Evolutionary conservation across 352 stramenopile genomes (phyloP), one percentile per base, ranked within the genome.

Genomic region (Phytophthora crassamura): DNA sequence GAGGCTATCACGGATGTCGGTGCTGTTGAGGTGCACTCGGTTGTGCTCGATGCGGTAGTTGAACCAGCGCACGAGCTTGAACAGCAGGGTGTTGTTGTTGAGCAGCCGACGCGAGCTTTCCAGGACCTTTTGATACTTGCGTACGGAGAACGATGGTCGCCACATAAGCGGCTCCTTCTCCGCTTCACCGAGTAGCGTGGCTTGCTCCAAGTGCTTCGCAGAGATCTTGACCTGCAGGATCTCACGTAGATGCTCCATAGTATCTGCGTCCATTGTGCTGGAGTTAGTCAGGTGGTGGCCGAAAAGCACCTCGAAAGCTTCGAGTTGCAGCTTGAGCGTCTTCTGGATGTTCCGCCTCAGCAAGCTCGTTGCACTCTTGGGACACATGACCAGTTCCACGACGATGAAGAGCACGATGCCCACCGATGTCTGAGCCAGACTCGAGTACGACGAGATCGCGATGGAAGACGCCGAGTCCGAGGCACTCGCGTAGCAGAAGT

Each of bases 41-140:
- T 87, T 65, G 40, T 75, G 62, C 49, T 80, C 68, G 2, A 88
- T 64, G 0, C 84, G 79, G 56, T 80, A 87, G 41, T 77, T 76
- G 46, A 88, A 90, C 84, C 84, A 93, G 10, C 67, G 65, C 25
- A 91, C 77, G 7, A 93, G 68, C 54, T 93, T 93, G 53, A 78
- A 93, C 0, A 93, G 67, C 43, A 93, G 42, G 6, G 84, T 89
- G 59, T 89, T 91, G 78, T 90, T 90, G 72, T 87, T 91, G 12
- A 93, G 71, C 34, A 93, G 57, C 1, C 82, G 82, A 38, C 85
- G 74, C 14, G 75, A 90, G 20, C 59, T 81, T 25, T 91, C 74
- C 7, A 93, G 69, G 5, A 93, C 74, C 7, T 59, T 59, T 51
- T 86, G 72, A 51, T 93, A 93, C 59, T 93, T 93, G 46, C 73